Conservation (phyloP, 1,284 basidiomycete genomes). For the Naganishia cerealis region DNA sequence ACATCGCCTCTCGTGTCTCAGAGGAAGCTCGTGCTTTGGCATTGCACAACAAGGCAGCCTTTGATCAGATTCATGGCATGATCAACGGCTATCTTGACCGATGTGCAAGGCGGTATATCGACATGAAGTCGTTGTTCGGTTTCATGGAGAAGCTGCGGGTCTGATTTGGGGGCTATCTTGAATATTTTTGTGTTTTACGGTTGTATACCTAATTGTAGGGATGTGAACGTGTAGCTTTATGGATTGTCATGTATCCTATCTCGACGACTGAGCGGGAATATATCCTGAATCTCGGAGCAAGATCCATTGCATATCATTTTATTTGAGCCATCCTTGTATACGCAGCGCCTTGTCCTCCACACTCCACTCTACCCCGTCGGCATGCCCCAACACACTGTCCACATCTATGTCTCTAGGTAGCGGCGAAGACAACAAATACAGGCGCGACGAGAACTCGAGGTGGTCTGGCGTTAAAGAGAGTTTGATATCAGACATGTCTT, state of each 20-base stretch:
- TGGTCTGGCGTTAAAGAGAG: slow-evolving; percentile 16
- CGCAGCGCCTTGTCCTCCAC: slow-evolving; percentile 29
- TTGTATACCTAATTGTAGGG: slow-evolving; percentile 18
- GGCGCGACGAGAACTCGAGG: slow-evolving; percentile 18
- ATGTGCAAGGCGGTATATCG: slow-evolving; percentile 82
- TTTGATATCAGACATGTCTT: slow-evolving; percentile 1
- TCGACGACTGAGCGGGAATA: no score
- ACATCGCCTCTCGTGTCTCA: slow-evolving; percentile 43
- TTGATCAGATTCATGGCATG: slow-evolving; percentile 61
- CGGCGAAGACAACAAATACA: slow-evolving; percentile 24
- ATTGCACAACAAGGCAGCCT: slow-evolving; percentile 58
- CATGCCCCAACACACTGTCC: slow-evolving; percentile 9
- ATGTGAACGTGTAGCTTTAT: no score
- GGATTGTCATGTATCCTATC: no score
- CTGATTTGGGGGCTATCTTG: slow-evolving; percentile 5
- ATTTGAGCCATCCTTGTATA: slow-evolving; percentile 24
- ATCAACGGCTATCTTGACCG: slow-evolving; percentile 76
- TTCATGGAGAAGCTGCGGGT: slow-evolving; percentile 62
- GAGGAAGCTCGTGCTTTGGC: slow-evolving; percentile 63
- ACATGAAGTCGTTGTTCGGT: slow-evolving; percentile 71
- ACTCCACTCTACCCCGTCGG: slow-evolving; percentile 33
- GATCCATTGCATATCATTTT: background rate
- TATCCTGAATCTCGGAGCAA: no score
- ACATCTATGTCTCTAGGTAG: slow-evolving; percentile 28
- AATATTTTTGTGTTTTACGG: background rate